A percentile compares a stretch with the other conserved stretches of the same genome.
phyloP scores from a whole-genome alignment of 108 stramenopile species.

The Nitzschia putrida region DNA sequence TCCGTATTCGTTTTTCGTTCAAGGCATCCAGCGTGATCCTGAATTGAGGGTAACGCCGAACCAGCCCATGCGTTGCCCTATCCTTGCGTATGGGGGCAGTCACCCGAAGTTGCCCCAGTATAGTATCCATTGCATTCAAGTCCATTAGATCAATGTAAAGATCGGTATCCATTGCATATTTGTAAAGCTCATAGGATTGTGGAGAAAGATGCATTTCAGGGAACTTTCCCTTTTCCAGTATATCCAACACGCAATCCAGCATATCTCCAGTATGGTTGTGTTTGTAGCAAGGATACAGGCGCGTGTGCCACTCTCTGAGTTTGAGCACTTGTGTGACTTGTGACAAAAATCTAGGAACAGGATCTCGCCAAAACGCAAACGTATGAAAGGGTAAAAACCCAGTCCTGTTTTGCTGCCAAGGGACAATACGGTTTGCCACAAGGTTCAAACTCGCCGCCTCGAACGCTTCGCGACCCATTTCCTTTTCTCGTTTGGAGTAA shows the following conservation, averaged over 20 bases:
- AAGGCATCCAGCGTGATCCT: conserved; percentile 2
- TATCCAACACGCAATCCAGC: conserved; percentile 14
- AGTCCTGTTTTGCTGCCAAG: neutral
- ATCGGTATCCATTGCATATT: conserved; percentile 10
- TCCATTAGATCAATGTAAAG: conserved; percentile 13
- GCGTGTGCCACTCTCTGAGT: conserved; percentile 8
- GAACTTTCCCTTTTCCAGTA: conserved; percentile 5
- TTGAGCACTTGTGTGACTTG: conserved; percentile 10
- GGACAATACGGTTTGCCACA: neutral
- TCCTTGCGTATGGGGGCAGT: neutral
- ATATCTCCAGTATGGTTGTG: neutral
- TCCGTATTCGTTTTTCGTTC: neutral
- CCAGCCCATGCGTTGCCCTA: conserved; percentile 3
- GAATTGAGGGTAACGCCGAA: conserved; percentile 5
- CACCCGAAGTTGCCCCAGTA: neutral
- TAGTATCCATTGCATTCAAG: neutral
- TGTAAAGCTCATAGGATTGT: conserved; percentile 21
- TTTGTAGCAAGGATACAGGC: conserved; percentile 11
- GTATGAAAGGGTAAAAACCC: neutral
- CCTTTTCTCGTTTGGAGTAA: conserved; percentile 20
- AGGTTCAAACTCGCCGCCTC: neutral
- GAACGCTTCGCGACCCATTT: conserved; percentile 6
- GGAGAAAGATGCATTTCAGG: conserved; percentile 18
- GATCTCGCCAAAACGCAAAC: conserved; percentile 4
- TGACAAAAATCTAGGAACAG: conserved; percentile 5